phyloP scores from a whole-genome alignment of 1,139 yeast genomes.

The Suhomyces kunorum region DNA sequence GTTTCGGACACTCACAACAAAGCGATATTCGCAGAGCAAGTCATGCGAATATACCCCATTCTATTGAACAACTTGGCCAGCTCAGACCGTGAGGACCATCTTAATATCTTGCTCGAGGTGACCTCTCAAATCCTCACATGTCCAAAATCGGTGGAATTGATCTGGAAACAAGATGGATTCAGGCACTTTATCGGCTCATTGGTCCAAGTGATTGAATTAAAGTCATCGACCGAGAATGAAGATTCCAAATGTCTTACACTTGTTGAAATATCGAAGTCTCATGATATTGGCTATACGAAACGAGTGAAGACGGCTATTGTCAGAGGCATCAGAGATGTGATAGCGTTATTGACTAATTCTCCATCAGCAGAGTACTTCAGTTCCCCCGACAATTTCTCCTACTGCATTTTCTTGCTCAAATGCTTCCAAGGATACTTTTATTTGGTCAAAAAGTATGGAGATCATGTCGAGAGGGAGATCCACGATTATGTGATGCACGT shows the following conservation, averaged over 20 bases:
- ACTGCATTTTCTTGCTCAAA: constrained; percentile 45
- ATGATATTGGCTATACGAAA: constrained; percentile 20
- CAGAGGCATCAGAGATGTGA: constrained; percentile 44
- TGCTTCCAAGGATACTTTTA: constrained; percentile 61
- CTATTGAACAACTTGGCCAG: constrained; percentile 48
- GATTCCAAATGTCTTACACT: constrained; percentile 35
- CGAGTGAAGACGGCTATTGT: constrained; percentile 34
- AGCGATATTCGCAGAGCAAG: constrained; percentile 50
- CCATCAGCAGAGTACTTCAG: constrained; percentile 26
- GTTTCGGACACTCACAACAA: constrained; percentile 51
- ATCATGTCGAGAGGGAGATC: constrained; percentile 63
- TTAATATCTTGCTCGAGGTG: constrained; percentile 54
- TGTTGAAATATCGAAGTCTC: constrained; percentile 23
- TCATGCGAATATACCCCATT: constrained; percentile 56
- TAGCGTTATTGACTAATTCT: constrained; percentile 43
- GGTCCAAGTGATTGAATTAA: constrained; percentile 45
- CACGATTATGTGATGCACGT: constrained; percentile 51
- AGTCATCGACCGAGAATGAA: constrained; percentile 29
- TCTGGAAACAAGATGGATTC: constrained; percentile 40
- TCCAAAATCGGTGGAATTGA: constrained; percentile 52
- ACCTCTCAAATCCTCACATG: constrained; percentile 66
- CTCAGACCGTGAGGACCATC: constrained; percentile 66
- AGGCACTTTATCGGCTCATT: constrained; percentile 51
- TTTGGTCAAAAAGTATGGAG: constrained; percentile 60
- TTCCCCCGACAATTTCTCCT: constrained; percentile 33